Evolutionary conservation across 129 eudicot genomes (phyloP).

Genomic region (Calendula officinalis): DNA sequence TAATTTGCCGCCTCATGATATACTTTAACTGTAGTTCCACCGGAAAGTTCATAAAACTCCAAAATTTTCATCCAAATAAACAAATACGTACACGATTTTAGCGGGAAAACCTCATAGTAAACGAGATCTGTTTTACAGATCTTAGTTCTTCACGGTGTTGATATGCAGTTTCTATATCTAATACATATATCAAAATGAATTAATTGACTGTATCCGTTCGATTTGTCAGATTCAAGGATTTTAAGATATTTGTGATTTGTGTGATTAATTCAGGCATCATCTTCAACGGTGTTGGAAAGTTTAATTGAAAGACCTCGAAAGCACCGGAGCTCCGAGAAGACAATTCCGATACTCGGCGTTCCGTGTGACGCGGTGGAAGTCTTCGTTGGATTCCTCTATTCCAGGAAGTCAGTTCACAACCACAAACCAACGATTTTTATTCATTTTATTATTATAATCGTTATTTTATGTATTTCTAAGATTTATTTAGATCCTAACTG

Average conservation of each 20-base stretch:
- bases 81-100: background rate
- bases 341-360: conserved; percentile 71
- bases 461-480: background rate
- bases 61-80: conserved; percentile 8
- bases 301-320: conserved; percentile 51
- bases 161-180: conserved; percentile 3
- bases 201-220: background rate
- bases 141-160: background rate
- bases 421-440: conserved; percentile 27
- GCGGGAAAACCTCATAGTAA: no score
- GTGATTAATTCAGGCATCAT: conserved; percentile 50
- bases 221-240: background rate
- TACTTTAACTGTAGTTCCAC: background rate
- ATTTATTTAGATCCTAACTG: conserved; percentile 14
- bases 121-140: conserved; percentile 6
- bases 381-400: conserved; percentile 65
- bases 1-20: conserved; percentile 20
- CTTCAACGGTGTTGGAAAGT: conserved; percentile 75
- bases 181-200: conserved; percentile 2
- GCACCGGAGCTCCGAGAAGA: conserved; percentile 52
- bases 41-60: background rate
- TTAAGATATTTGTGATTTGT: background rate
- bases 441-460: conserved; percentile 6
- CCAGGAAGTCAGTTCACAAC: conserved; percentile 53
- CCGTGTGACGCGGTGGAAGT: conserved; percentile 82